Evolutionary conservation across 2,329 filamentous ascomycete species (phyloP).

Genomic region (Talaromyces rugulosus): DNA sequence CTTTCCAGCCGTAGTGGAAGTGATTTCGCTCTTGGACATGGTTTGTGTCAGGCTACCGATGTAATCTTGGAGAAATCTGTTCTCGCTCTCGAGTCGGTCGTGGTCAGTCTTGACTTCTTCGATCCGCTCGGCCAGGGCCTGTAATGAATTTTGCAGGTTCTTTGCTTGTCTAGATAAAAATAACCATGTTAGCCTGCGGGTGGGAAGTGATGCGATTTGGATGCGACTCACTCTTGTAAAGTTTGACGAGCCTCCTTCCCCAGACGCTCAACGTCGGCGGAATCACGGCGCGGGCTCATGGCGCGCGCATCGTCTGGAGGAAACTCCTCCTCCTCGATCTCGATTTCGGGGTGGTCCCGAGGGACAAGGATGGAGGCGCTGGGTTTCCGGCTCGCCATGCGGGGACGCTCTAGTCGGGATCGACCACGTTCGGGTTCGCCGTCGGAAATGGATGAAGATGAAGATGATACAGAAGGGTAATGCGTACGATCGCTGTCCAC

Average conservation of each 20-base stretch:
- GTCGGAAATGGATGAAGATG: slow-evolving; percentile 47
- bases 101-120: slow-evolving; percentile 93
- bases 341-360: slow-evolving; percentile 68
- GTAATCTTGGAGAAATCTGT: slow-evolving; percentile 96
- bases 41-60: slow-evolving; percentile 92
- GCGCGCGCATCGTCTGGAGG: slow-evolving; percentile 84
- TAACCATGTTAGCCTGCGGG: not conserved
- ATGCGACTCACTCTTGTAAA: slow-evolving; percentile 53
- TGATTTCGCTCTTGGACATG: slow-evolving; percentile 54
- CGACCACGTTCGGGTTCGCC: slow-evolving; percentile 38
- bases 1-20: slow-evolving; percentile 49
- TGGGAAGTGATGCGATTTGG: no score
- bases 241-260: slow-evolving; percentile 72
- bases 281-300: slow-evolving; percentile 90
- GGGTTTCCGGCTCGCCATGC: slow-evolving; percentile 68
- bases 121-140: slow-evolving; percentile 87
- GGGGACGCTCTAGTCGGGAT: slow-evolving; percentile 55
- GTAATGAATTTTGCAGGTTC: slow-evolving; percentile 79
- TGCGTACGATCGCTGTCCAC: slow-evolving; percentile 36
- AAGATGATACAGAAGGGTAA: slow-evolving; percentile 41
- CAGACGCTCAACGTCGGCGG: slow-evolving; percentile 83
- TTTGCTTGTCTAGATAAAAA: slow-evolving; percentile 70
- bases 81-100: slow-evolving; percentile 93
- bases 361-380: slow-evolving; percentile 80
- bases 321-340: slow-evolving; percentile 68